phyloP scores from a whole-genome alignment of 495 filamentous ascomycete genomes.

The Xylona heveae region DNA sequence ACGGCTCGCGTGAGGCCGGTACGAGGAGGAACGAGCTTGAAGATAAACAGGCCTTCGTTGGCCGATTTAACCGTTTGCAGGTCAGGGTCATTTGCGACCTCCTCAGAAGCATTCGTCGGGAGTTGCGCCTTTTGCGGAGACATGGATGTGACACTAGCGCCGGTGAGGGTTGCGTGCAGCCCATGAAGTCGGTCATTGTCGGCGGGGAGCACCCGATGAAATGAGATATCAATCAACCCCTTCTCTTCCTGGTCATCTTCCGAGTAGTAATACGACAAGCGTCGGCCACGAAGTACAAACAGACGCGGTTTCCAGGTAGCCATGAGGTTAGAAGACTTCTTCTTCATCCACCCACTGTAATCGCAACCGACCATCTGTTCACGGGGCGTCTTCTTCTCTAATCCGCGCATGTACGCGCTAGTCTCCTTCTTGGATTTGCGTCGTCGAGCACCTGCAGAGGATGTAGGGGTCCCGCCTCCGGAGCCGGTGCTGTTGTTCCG shows the following conservation, averaged over 20 bases:
- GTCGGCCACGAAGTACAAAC: conserved; percentile 77
- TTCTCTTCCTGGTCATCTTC: conserved; percentile 81
- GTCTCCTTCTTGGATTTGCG: conserved; percentile 82
- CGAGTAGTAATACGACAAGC: conserved; percentile 91
- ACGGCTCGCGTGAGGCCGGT: conserved; percentile 74
- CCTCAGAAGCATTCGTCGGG: conserved; percentile 24
- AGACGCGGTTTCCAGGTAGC: conserved; percentile 90
- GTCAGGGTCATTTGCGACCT: conserved; percentile 6
- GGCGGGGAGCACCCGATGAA: conserved; percentile 87
- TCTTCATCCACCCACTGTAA: conserved; percentile 99
- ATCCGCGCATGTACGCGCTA: conserved; percentile 74
- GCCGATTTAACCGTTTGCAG: conserved; percentile 4
- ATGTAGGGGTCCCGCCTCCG: conserved; percentile 16
- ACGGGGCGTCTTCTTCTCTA: conserved; percentile 60
- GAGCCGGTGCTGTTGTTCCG: conserved; percentile 38
- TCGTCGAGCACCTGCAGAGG: conserved; percentile 16
- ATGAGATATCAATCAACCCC: conserved; percentile 91
- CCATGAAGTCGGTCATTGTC: conserved; percentile 78
- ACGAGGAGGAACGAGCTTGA: conserved; percentile 89
- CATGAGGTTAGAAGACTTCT: conserved; percentile 86
- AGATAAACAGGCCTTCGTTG: conserved; percentile 53
- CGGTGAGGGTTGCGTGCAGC: conserved; percentile 79
- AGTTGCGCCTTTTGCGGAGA: conserved; percentile 44
- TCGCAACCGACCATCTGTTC: conserved; percentile 78
- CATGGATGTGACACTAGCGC: conserved; percentile 54